A percentile compares a stretch with the other conserved stretches of the same genome.
Conservation (phyloP, 495 filamentous ascomycete genomes). For the Hypoxylon lenormandii region DNA sequence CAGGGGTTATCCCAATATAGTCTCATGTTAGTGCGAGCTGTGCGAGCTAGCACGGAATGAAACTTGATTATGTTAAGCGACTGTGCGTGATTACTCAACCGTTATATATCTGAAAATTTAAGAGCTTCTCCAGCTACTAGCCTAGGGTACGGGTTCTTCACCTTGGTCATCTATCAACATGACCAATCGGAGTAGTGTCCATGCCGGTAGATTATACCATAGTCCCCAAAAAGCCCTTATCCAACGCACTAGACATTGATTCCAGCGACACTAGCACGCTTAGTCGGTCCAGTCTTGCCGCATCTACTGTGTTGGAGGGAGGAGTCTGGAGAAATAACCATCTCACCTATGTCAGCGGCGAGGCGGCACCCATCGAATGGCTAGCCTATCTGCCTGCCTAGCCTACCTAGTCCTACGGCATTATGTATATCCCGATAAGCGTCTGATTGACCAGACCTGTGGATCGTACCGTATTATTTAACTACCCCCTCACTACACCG, state of each 20-base stretch:
- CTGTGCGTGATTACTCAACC: constrained; percentile 17
- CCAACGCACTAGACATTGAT: not conserved
- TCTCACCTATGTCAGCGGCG: constrained; percentile 16
- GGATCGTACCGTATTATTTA: no score
- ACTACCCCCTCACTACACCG: constrained; percentile 19
- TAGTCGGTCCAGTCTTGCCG: constrained; percentile 3
- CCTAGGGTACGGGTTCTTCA: constrained; percentile 9
- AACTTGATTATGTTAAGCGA: constrained; percentile 37
- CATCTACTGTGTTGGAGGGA: constrained; percentile 16
- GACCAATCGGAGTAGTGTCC: constrained; percentile 14
- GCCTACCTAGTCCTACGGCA: no score
- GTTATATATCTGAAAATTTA: constrained; percentile 26
- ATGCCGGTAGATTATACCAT: constrained; percentile 8
- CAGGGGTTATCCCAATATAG: constrained; percentile 35
- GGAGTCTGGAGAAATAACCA: constrained; percentile 25
- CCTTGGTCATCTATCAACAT: not conserved
- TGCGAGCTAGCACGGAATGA: constrained; percentile 31
- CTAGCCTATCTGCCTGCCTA: no score
- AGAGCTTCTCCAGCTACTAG: constrained; percentile 7
- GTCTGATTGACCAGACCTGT: not conserved
- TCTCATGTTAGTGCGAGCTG: constrained; percentile 28
- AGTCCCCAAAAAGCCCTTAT: constrained; percentile 2
- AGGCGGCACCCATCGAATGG: not conserved
- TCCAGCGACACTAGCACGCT: constrained; percentile 4
- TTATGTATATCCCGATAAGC: constrained; percentile 30